Conservation (phyloP, 2,329 filamentous ascomycete genomes). For the Colletotrichum liriopes region DNA sequence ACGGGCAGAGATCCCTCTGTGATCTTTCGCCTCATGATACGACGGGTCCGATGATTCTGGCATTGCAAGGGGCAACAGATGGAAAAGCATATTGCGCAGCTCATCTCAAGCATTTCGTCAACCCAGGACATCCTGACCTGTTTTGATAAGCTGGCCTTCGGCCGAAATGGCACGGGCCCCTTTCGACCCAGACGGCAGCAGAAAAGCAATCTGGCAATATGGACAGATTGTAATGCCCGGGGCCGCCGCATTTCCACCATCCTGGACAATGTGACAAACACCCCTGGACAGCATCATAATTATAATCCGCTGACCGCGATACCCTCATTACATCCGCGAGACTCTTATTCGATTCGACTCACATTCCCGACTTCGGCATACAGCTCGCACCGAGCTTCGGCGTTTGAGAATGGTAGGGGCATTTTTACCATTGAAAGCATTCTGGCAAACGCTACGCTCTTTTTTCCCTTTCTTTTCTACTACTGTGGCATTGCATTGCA, state of each 20-base stretch:
- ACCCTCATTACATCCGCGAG: slow-evolving; percentile 23
- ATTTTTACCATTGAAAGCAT: slow-evolving; percentile 23
- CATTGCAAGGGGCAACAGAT: slow-evolving; percentile 8
- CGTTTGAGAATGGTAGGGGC: slow-evolving; percentile 25
- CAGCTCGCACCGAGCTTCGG: slow-evolving; percentile 33
- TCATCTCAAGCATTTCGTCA: slow-evolving; percentile 12
- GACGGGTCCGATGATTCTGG: slow-evolving; percentile 28
- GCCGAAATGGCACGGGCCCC: slow-evolving; percentile 24
- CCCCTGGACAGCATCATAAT: slow-evolving; percentile 40
- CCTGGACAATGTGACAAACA: slow-evolving; percentile 7
- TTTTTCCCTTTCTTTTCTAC: slow-evolving; percentile 9
- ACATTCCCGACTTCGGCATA: slow-evolving; percentile 25
- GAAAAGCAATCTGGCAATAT: slow-evolving; percentile 26
- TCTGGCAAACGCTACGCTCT: slow-evolving; percentile 31
- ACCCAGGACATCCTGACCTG: slow-evolving; percentile 21
- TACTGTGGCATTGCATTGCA: slow-evolving; percentile 39
- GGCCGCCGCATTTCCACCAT: slow-evolving; percentile 6
- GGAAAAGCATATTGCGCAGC: slow-evolving; percentile 9
- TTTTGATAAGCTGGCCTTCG: slow-evolving; percentile 7
- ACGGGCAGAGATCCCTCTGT: slow-evolving; percentile 4
- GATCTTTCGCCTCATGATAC: slow-evolving; percentile 26
- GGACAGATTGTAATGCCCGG: slow-evolving; percentile 11
- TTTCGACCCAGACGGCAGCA: slow-evolving; percentile 29
- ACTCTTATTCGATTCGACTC: slow-evolving; percentile 22
- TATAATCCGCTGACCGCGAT: slow-evolving; percentile 40